Evolutionary conservation across 164 flowering plant genomes (phyloP).

Genomic region (Vitis amurensis): DNA sequence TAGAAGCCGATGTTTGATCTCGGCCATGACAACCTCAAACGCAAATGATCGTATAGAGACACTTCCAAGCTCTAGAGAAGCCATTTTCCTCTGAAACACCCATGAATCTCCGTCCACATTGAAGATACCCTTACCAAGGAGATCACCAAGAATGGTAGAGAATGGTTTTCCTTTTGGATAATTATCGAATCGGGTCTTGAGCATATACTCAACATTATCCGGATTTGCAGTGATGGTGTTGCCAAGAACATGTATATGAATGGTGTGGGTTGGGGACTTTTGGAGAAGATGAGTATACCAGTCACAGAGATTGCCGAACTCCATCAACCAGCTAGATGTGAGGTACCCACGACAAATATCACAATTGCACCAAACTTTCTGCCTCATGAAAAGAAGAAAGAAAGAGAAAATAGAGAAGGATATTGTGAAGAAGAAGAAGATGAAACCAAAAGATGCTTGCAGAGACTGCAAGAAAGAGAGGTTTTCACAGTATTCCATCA

Average conservation of each 20-base stretch:
- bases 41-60: constrained; percentile 49
- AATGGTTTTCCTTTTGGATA: constrained; percentile 84
- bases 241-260: constrained; percentile 56
- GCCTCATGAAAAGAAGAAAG: constrained; percentile 20
- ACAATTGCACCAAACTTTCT: constrained; percentile 51
- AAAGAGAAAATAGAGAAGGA: constrained; percentile 27
- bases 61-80: constrained; percentile 58
- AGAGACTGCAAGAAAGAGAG: constrained; percentile 11
- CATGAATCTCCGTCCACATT: constrained; percentile 73
- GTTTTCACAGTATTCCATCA: neutral
- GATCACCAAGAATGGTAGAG: constrained; percentile 57
- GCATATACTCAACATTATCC: constrained; percentile 65
- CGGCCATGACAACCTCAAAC: constrained; percentile 30
- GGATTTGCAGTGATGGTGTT: constrained; percentile 80
- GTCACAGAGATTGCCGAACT: constrained; percentile 57
- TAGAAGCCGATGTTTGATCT: constrained; percentile 36
- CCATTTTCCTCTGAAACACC: constrained; percentile 69
- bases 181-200: constrained; percentile 69
- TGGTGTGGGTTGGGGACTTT: constrained; percentile 52
- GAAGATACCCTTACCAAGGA: constrained; percentile 82
- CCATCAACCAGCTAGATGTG: constrained; percentile 38
- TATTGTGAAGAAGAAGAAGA: constrained; percentile 40
- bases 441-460: constrained; percentile 8
- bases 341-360: constrained; percentile 43
- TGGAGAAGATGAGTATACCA: constrained; percentile 63